Evolutionary conservation across 2,329 filamentous ascomycete species (phyloP).

Genomic region (Didymella glomerata): DNA sequence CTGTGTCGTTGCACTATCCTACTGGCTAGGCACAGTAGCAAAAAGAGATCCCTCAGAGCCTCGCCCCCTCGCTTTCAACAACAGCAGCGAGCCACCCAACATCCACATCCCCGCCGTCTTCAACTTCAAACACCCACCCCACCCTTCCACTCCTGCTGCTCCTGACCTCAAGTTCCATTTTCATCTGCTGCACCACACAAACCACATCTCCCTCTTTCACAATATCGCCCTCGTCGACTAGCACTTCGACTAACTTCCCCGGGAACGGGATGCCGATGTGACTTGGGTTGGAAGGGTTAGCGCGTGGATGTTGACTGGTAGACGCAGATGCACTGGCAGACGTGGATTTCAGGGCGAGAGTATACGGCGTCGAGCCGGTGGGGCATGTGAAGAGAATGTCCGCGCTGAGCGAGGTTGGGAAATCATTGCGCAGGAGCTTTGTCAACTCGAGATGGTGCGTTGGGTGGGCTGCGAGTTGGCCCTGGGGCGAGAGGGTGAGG

Average conservation of each 20-base stretch:
- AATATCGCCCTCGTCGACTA: conserved; percentile 64
- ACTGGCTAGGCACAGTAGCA: too few relatives aligned
- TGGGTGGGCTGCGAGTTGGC: conserved; percentile 19
- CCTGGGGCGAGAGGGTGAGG: conserved; percentile 55
- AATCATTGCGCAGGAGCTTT: conserved; percentile 66
- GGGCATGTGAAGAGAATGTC: conserved; percentile 61
- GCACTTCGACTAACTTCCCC: conserved; percentile 67
- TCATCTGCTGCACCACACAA: conserved; percentile 71
- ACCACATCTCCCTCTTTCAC: conserved; percentile 64
- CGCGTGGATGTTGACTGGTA: conserved; percentile 57
- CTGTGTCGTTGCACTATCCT: too few relatives aligned
- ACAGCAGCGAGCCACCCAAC: conserved; percentile 64
- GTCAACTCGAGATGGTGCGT: conserved; percentile 64
- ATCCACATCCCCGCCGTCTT: conserved; percentile 64
- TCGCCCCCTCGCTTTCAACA: conserved; percentile 45
- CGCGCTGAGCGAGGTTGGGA: conserved; percentile 63
- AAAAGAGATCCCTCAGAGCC: neutral
- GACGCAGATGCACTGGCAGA: conserved; percentile 53
- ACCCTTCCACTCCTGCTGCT: conserved; percentile 58
- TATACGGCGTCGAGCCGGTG: conserved; percentile 55
- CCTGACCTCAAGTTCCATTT: conserved; percentile 73
- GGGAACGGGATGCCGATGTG: conserved; percentile 67
- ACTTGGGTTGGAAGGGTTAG: conserved; percentile 58
- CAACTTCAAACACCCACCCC: conserved; percentile 61
- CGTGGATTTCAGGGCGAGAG: conserved; percentile 56